These are phyloP conservation scores for Fusarium nodosum DNA, from an alignment of 2,329 filamentous ascomycete species.

Conservation along the genomic window DNA sequence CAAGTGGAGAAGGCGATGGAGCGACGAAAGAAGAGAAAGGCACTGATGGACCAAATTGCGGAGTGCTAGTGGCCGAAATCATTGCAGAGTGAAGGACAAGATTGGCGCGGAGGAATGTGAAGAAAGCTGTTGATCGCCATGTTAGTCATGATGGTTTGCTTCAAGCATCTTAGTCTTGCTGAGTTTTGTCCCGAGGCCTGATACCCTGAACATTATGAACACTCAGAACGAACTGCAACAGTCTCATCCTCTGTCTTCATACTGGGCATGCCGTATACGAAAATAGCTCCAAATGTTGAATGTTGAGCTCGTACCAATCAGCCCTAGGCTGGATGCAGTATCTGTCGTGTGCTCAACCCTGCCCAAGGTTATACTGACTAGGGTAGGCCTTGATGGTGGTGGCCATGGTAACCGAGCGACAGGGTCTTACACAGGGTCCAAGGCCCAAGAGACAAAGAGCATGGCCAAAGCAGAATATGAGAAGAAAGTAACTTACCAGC, in stretches of 20 bases:
- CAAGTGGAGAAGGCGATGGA: slow-evolving; percentile 69
- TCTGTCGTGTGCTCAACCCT: slow-evolving; percentile 22
- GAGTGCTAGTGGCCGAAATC: slow-evolving; percentile 75
- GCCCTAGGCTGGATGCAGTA: not conserved
- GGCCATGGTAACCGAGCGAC: slow-evolving; percentile 41
- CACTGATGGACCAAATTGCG: slow-evolving; percentile 68
- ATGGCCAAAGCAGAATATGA: slow-evolving; percentile 19
- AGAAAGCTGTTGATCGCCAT: slow-evolving; percentile 72
- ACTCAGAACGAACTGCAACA: slow-evolving; percentile 2
- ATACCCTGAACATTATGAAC: slow-evolving; percentile 1
- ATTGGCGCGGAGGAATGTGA: slow-evolving; percentile 85
- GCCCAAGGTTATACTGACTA: slow-evolving; percentile 11
- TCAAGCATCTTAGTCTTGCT: not conserved
- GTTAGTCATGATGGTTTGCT: slow-evolving; percentile 38
- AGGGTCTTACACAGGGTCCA: slow-evolving; percentile 35
- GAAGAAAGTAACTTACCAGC: slow-evolving; percentile 64
- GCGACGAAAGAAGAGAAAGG: slow-evolving; percentile 55
- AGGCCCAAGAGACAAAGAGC: slow-evolving; percentile 22
- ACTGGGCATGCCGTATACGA: not conserved
- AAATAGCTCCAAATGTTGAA: slow-evolving; percentile 9
- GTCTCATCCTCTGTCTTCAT: not conserved
- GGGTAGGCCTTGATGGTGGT: slow-evolving; percentile 39
- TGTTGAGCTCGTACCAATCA: slow-evolving; percentile 5
- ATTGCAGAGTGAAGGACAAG: slow-evolving; percentile 76
- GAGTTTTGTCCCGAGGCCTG: slow-evolving; percentile 6